Evolutionary conservation across 352 stramenopile genomes (phyloP).

Genomic region (Globisporangium spinosum): DNA sequence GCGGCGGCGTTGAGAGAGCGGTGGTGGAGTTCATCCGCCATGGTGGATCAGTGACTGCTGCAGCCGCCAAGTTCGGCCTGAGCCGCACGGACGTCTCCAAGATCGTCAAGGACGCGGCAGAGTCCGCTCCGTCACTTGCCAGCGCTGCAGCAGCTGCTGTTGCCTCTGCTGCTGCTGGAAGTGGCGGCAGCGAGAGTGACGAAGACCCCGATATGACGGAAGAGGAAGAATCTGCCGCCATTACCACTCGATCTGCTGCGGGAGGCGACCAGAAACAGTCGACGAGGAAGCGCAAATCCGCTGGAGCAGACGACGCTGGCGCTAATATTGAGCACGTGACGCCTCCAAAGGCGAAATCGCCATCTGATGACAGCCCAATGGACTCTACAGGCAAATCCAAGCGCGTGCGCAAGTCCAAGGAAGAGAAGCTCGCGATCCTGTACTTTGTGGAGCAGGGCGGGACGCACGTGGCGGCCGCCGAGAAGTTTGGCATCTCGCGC

Average conservation of each 20-base stretch:
- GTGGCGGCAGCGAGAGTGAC: not conserved
- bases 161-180: not conserved
- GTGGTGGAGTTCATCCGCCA: constrained; percentile 23
- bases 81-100: constrained; percentile 26
- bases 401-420: constrained; percentile 43
- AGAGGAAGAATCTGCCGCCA: not conserved
- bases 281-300: constrained; percentile 13
- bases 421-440: constrained; percentile 52
- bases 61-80: constrained; percentile 27
- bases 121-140: not conserved
- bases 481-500: constrained; percentile 55
- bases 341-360: not conserved
- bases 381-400: constrained; percentile 22
- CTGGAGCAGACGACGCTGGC: not conserved
- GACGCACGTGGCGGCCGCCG: constrained; percentile 39
- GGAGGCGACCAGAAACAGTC: not conserved
- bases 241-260: not conserved
- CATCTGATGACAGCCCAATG: not conserved
- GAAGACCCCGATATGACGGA: constrained; percentile 8
- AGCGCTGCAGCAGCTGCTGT: not conserved
- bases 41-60: constrained; percentile 25
- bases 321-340: not conserved
- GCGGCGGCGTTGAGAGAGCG: not conserved
- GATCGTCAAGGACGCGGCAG: constrained; percentile 23
- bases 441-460: constrained; percentile 52